Evolutionary conservation across 495 filamentous ascomycete genomes (phyloP).

Genomic region (Poronia punctata): DNA sequence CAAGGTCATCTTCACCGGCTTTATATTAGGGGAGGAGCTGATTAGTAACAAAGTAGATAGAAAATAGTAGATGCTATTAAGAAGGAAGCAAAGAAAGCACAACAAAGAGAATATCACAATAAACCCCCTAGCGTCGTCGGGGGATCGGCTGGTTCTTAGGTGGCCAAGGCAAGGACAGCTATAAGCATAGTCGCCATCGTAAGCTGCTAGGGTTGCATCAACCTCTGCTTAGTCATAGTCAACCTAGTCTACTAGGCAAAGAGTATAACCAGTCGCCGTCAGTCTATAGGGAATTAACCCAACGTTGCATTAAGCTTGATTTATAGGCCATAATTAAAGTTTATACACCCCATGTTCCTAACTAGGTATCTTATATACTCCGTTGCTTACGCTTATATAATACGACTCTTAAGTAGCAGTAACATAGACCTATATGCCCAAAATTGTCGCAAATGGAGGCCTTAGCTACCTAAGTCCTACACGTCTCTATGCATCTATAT

Average conservation of each 20-base stretch:
- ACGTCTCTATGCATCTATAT: too few relatives aligned
- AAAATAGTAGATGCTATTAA: constrained; percentile 47
- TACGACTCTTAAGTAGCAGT: too few relatives aligned
- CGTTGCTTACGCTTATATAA: too few relatives aligned
- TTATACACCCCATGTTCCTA: too few relatives aligned
- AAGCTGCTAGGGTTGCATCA: constrained; percentile 31
- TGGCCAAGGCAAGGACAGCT: constrained; percentile 24
- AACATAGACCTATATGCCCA: too few relatives aligned
- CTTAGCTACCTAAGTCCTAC: too few relatives aligned
- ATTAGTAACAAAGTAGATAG: constrained; percentile 56
- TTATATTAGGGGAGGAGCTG: constrained; percentile 47
- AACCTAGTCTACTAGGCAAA: not conserved
- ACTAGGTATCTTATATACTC: too few relatives aligned
- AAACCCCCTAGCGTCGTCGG: constrained; percentile 11
- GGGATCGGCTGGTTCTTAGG: constrained; percentile 11
- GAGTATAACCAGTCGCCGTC: too few relatives aligned
- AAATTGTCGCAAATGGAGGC: too few relatives aligned
- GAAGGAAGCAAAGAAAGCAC: constrained; percentile 19
- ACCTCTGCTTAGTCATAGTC: constrained; percentile 5
- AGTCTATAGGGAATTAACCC: too few relatives aligned
- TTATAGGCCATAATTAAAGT: too few relatives aligned
- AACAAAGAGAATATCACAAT: constrained; percentile 1
- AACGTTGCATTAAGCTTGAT: too few relatives aligned
- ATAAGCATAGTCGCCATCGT: constrained; percentile 32
- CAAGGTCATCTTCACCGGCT: constrained; percentile 53